Evolutionary conservation across 1,284 basidiomycete species (phyloP), one percentile per base, ranked within the genome.

Genomic region (Moesziomyces sp.): DNA sequence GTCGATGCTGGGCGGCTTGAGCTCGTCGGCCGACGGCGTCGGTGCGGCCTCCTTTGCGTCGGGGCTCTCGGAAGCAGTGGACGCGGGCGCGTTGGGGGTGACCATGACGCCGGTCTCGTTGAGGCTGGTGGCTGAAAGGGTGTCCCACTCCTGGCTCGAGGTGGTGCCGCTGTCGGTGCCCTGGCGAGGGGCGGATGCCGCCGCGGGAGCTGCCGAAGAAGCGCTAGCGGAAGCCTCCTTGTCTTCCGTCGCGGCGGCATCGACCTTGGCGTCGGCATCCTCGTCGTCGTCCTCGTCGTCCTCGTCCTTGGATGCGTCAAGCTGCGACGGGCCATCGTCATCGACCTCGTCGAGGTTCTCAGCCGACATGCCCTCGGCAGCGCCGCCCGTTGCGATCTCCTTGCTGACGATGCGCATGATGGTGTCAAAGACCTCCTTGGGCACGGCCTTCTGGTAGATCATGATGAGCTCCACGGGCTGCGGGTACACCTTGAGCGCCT

Each of bases 401-500:
- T 93, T 86, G 77, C 91, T 91, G 77, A 91, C 91, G 85, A 97
- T 87, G 80, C 94, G 90, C 89, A 97, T 91, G 71, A 99, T 89
- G 73, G 96, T 87, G 88, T 92, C 91, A 86, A 97, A 95, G 64
- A 97, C 89, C 49, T 91, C 89, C 57, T 90, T 88, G 13, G 93
- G 93, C 47, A 96, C 90, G 46, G 94, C 94, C 86, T 93, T 92
- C 86, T 97, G 91, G 85, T 97, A 97, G 80, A 97, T 85, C 79
- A 83, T 79, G 67, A 85, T 79, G 74, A 97, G 89, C 85, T 97
- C 94, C 46, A 94, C 89, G 11, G 94, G 93, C 50, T 91, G 89
- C 59, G 95, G 96, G 87, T 98, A 99, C 47, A 97, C 94, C 63
- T 93, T 90, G 70, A 98, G 89, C 6, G 94, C 96, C 64, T 92